These are phyloP conservation scores for Vitis vinifera DNA, from an alignment of 164 flowering plant species.

Conservation along the genomic window DNA sequence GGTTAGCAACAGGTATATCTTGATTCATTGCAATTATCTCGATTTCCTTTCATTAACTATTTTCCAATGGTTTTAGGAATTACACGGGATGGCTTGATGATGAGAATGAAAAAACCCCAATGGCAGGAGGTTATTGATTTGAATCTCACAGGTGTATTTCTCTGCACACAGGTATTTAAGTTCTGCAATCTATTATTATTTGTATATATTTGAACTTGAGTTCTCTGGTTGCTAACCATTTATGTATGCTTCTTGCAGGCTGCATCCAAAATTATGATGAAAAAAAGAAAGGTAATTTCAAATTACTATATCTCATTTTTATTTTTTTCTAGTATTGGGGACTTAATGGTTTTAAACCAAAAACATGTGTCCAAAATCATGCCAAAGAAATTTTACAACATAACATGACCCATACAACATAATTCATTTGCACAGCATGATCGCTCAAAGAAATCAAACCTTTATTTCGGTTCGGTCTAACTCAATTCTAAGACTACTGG, in stretches of 20 bases:
- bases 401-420: too few species aligned
- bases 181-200: neutral
- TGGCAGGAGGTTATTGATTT: constrained; percentile 31
- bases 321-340: neutral
- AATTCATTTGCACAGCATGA: too few species aligned
- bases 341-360: too few species aligned
- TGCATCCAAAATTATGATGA: constrained; percentile 94
- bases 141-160: constrained; percentile 28
- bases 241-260: constrained; percentile 57
- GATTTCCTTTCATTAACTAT: neutral
- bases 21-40: neutral
- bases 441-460: too few species aligned
- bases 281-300: constrained; percentile 77
- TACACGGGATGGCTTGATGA: constrained; percentile 24
- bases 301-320: neutral
- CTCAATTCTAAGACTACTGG: too few species aligned
- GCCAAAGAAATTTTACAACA: too few species aligned
- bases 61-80: constrained; percentile 14
- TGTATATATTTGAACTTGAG: neutral
- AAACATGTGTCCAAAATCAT: too few species aligned
- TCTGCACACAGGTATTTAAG: constrained; percentile 24
- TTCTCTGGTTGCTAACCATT: constrained; percentile 5
- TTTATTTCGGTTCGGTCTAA: too few species aligned
- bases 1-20: constrained; percentile 9
- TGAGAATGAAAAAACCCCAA: constrained; percentile 28